Base-by-base conservation (phyloP, 2,329 filamentous ascomycete genomes). In the Lasiodiplodia sp. region DNA sequence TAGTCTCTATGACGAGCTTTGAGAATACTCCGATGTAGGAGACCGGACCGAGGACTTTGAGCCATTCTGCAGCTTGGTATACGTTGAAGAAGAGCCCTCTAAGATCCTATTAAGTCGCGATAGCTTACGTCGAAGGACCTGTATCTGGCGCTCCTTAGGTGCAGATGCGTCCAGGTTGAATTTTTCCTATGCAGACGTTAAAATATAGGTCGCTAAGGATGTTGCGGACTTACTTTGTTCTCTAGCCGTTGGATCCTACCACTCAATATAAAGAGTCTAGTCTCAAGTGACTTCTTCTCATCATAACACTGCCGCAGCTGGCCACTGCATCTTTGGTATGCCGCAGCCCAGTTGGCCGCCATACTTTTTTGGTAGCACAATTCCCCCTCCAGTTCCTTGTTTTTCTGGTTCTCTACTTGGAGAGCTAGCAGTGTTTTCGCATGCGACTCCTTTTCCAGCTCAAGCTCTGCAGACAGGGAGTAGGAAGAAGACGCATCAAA, bases 401-500 rank as follows among this genome's bases (percentile, higher is more conserved):
- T 18, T 51, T n/a, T 14, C 7, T 51, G 47, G 47, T 14, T n/a
- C 47, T 51, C 5, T 18, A n/a, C 21, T n/a, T 51, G 2, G 2
- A 51, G 47, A n/a, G 47, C 47, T 14, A 51, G 47, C 5, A 14
- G 18, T 51, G 5, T 51, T n/a, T 51, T 2, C 47, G 47, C 47
- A 51, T 51, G 5, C 18, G 47, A 14, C 16, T n/a, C 16, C 47
- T 51, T 51, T n/a, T 51, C 47, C 21, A 18, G 16, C 47, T 51
- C 47, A 14, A 51, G 47, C 16, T 14, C 47, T n/a, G 47, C 47
- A 51, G 21, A 2, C 18, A 51, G 47, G 18, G 47, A 14, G 47
- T n/a, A n/a, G n/a, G n/a, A n/a, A n/a, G 47, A 14, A 51, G 18
- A 51, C 47, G 47, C 47, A 51, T 51, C 47, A n/a, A n/a, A 51